Percentiles rank a stretch among this genome's conserved stretches.
Conservation (phyloP, 352 stramenopile species). For the Phytophthora europaea region DNA sequence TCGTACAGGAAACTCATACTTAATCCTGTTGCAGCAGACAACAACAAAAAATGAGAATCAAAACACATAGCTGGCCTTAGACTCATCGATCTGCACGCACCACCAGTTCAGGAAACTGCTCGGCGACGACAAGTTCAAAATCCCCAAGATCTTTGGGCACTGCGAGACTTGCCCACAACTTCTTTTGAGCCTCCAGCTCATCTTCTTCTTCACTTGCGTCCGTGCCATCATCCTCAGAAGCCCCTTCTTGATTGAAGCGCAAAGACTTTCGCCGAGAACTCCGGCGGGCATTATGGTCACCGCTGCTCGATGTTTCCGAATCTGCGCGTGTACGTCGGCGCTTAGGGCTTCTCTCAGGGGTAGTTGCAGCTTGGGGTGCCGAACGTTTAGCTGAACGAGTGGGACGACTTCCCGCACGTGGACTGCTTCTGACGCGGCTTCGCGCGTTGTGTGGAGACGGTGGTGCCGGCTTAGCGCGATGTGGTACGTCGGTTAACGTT, state of each 20-base stretch:
- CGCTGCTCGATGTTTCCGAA: constrained; percentile 28
- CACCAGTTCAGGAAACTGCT: constrained; percentile 57
- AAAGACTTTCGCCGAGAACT: constrained; percentile 33
- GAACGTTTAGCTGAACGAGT: constrained; percentile 27
- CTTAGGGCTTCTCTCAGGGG: constrained; percentile 37
- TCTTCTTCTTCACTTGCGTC: constrained; percentile 16
- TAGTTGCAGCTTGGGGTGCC: constrained; percentile 10
- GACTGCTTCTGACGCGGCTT: constrained; percentile 36
- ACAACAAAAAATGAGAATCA: constrained; percentile 8
- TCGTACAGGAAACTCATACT: constrained; percentile 1
- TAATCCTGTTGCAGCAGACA: constrained; percentile 37
- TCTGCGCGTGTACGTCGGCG: constrained; percentile 38
- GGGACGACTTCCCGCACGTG: constrained; percentile 16
- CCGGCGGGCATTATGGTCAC: constrained; percentile 21
- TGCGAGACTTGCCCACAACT: constrained; percentile 33
- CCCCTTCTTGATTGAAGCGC: constrained; percentile 31
- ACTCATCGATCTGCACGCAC: constrained; percentile 30
- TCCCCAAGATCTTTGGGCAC: constrained; percentile 34
- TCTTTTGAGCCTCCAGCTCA: constrained; percentile 24
- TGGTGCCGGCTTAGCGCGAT: constrained; percentile 33
- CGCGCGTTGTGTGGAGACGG: constrained; percentile 28
- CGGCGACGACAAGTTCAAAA: constrained; percentile 55
- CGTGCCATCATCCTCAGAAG: constrained; percentile 25
- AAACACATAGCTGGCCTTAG: neutral
- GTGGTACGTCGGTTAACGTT: constrained; percentile 56